phyloP scores from a whole-genome alignment of 495 filamentous ascomycete genomes.

The Penicillium soppii region DNA sequence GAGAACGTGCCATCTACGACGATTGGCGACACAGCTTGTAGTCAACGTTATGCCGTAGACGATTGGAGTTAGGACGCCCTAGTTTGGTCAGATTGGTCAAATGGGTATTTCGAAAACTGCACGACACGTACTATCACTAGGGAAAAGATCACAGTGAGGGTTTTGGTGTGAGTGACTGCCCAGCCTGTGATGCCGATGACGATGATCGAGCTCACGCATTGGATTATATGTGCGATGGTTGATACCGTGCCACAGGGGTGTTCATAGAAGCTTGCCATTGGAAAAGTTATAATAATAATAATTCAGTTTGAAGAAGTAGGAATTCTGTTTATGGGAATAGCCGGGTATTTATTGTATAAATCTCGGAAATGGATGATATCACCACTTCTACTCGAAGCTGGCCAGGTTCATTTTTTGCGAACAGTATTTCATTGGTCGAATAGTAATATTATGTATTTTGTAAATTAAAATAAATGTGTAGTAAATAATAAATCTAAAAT shows the following conservation, averaged over 20 bases:
- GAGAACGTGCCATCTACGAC: slow-evolving; percentile 11
- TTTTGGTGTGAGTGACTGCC: slow-evolving; percentile 16
- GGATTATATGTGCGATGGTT: slow-evolving; percentile 12
- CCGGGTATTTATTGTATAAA: neutral
- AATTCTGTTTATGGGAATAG: neutral
- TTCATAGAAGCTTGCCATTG: neutral
- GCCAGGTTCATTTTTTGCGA: too few relatives aligned
- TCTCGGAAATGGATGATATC: slow-evolving; percentile 3
- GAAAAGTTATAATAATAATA: neutral
- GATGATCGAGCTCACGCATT: slow-evolving; percentile 16
- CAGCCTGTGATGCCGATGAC: slow-evolving; percentile 24
- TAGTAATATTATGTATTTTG: neutral
- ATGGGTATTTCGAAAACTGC: neutral
- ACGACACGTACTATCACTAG: slow-evolving; percentile 16
- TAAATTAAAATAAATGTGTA: too few relatives aligned
- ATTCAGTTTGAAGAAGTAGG: too few relatives aligned
- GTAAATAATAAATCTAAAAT: neutral
- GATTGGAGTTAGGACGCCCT: slow-evolving; percentile 13
- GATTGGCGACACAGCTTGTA: slow-evolving; percentile 12
- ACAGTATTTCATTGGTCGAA: too few relatives aligned
- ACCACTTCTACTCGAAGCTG: too few relatives aligned
- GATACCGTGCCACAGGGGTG: neutral
- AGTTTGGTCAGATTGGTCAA: neutral
- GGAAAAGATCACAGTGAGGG: slow-evolving; percentile 21
- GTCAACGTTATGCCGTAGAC: neutral